phyloP scores from a whole-genome alignment of 73 alveolate species.

The Uronychia setigera region DNA sequence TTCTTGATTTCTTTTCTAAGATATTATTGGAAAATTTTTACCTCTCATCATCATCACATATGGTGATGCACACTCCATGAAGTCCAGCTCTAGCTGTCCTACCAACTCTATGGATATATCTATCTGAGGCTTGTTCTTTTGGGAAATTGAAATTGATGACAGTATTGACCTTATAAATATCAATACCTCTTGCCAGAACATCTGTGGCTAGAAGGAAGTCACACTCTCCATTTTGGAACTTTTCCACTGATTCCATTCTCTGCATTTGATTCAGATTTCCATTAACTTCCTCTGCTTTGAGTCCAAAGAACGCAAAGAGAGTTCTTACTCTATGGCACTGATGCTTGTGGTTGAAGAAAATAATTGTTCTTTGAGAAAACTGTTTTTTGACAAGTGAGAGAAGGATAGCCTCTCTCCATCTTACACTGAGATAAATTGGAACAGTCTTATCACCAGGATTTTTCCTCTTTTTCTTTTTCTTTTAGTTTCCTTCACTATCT shows the following conservation, averaged over 20 bases:
- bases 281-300: conserved; percentile 92
- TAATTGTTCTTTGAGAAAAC: conserved; percentile 81
- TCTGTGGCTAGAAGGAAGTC: conserved; percentile 97
- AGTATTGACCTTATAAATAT: conserved; percentile 89
- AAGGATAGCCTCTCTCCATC: conserved; percentile 73
- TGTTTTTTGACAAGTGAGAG: conserved; percentile 58
- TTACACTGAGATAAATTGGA: conserved; percentile 45
- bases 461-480: background rate
- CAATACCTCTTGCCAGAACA: conserved; percentile 99
- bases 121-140: conserved; percentile 75
- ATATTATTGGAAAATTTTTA: background rate
- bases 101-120: conserved; percentile 99
- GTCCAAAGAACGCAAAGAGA: conserved; percentile 78
- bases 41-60: conserved; percentile 95
- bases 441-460: conserved; percentile 1
- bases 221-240: conserved; percentile 91
- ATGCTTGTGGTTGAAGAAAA: conserved; percentile 91
- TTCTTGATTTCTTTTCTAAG: conserved; percentile 73
- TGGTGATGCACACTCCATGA: conserved; percentile 93
- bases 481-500: background rate
- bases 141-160: conserved; percentile 98
- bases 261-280: conserved; percentile 88
- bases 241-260: conserved; percentile 86
- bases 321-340: conserved; percentile 90
- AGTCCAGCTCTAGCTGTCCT: conserved; percentile 99